A percentile compares a stretch with the other conserved stretches of the same genome.
These are phyloP conservation scores for Climacium dendroides DNA, from an alignment of 225 moss, liverwort and hornwort species.

Conservation along the genomic window DNA sequence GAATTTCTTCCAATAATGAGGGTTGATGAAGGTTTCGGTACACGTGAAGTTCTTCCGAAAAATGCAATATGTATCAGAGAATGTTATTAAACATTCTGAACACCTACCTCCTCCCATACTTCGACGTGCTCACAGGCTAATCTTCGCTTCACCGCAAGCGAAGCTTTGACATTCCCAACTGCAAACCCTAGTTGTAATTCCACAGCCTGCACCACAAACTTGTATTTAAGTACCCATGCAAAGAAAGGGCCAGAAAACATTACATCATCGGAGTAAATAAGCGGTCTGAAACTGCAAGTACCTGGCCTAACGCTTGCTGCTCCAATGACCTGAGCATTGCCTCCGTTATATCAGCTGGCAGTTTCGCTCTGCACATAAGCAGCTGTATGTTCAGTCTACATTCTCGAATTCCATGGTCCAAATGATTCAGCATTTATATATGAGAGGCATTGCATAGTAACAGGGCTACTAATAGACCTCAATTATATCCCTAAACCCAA, in stretches of 20 bases:
- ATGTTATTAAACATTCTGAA: not conserved
- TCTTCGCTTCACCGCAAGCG: slow-evolving; percentile 38
- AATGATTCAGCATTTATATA: not conserved
- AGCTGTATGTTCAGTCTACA: not conserved
- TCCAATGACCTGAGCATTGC: slow-evolving; percentile 18
- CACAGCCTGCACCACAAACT: slow-evolving; percentile 26
- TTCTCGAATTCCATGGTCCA: not conserved
- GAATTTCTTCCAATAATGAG: not conserved
- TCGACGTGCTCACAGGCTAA: slow-evolving; percentile 45
- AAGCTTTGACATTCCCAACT: slow-evolving; percentile 36
- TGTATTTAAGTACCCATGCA: not conserved
- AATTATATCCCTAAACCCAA: not conserved
- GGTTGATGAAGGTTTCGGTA: not conserved
- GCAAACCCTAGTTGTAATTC: slow-evolving; percentile 49
- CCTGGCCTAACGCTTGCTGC: slow-evolving; percentile 40
- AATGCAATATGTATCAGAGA: not conserved
- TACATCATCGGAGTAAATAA: not conserved
- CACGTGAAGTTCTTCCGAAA: not conserved
- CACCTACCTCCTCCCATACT: slow-evolving; percentile 32
- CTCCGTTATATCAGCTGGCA: slow-evolving; percentile 24
- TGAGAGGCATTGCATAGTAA: not conserved
- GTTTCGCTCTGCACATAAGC: slow-evolving; percentile 8
- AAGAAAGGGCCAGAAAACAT: not conserved
- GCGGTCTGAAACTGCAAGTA: not conserved
- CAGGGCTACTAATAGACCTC: not conserved